Evolutionary conservation across 1,284 basidiomycete species (phyloP), one percentile per base, ranked within the genome.

Genomic region (Malassezia sp.): DNA sequence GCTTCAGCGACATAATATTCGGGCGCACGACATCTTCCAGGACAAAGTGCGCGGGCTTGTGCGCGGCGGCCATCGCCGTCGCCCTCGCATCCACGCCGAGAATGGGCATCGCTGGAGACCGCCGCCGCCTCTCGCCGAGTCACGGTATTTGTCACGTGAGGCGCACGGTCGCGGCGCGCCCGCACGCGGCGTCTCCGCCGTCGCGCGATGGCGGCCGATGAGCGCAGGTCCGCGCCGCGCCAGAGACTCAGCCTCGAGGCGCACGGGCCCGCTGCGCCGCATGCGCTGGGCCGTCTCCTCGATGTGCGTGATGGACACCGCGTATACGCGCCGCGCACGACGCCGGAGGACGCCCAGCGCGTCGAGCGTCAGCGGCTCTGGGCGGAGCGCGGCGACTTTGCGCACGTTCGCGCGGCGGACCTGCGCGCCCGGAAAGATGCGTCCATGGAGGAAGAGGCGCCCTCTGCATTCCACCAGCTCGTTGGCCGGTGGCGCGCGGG

Each of bases 1-100:
- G 93, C 51, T 83, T 80, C 15, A 97, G 75, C 2, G 85, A 74
- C 44, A 95, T 82, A 61, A 99, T 95, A 70, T 97, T 97, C 14
- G 85, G 84, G 22, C 91, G 79, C 60, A 96, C 84, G 47, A 87
- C 56, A 31, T 53, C 34, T 17, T 63, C 59, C 23, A 72, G 54
- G 8, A 35, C 33, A 50, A 71, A 72, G 56, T 72, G 71, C 18
- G 59, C 38, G 1, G 71, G 71, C 46, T 70, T 71, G 47, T 61
- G 56, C 31, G 57, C 52, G 2, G 18, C 27, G 7, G 43, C 45
- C 5, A 52, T 54, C 21, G 51, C 42, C n/a, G 11, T 26, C 20
- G 41, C 48, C 4, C 17, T 6, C 26, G 17, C 31, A 26, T 44
- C 15, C 26, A 50, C 36, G n/a, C 48, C 48, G 8, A 27, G 36